A percentile compares a stretch with the other conserved stretches of the same genome.
Conservation (phyloP, 805 yeast species). For the Zygoascus tannicola region DNA sequence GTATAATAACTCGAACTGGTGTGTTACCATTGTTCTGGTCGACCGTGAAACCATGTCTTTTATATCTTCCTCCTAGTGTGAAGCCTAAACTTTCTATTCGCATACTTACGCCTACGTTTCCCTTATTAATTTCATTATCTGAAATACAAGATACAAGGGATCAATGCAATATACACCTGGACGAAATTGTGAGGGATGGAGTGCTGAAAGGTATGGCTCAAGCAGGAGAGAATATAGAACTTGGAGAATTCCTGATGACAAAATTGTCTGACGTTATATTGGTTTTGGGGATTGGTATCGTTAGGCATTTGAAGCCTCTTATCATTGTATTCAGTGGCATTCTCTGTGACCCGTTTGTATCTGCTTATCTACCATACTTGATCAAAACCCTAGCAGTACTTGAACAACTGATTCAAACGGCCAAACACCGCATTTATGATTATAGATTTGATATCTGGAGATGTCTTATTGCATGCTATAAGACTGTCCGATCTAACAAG, state of each 20-base stretch:
- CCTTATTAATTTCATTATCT: constrained; percentile 37
- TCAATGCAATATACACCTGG: constrained; percentile 17
- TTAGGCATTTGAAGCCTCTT: constrained; percentile 20
- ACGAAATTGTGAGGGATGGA: constrained; percentile 23
- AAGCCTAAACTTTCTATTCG: constrained; percentile 12
- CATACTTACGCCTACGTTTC: constrained; percentile 30
- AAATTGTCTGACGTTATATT: constrained; percentile 11
- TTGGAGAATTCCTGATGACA: constrained; percentile 13
- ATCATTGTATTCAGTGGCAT: constrained; percentile 18
- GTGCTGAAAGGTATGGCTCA: constrained; percentile 20
- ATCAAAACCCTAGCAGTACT: constrained; percentile 11
- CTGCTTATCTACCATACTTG: constrained; percentile 15
- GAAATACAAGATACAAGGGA: neutral
- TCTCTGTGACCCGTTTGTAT: constrained; percentile 25
- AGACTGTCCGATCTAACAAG: constrained; percentile 7
- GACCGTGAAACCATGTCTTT: constrained; percentile 20
- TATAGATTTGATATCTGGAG: constrained; percentile 23
- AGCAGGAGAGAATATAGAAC: constrained; percentile 17
- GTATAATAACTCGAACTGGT: constrained; percentile 18
- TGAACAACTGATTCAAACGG: constrained; percentile 10
- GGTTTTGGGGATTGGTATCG: constrained; percentile 13
- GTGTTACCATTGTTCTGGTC: constrained; percentile 24
- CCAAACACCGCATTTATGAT: constrained; percentile 21
- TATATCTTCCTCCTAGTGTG: constrained; percentile 27
- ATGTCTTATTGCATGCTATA: constrained; percentile 19